Evolutionary conservation across 1,284 basidiomycete species (phyloP).

Genomic region (Ganoderma multipileum): DNA sequence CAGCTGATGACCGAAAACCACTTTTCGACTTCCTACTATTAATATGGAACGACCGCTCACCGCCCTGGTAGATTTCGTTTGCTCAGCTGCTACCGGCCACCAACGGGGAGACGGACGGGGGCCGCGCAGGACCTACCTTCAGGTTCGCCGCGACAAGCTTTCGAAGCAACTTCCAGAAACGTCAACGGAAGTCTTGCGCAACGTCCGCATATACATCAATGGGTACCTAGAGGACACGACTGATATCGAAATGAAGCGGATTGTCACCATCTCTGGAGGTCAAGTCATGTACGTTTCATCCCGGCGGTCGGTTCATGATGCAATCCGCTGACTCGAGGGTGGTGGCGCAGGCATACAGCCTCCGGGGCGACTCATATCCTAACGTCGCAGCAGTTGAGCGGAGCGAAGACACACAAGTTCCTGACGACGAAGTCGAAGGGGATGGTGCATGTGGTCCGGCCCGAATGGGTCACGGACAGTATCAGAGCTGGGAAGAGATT

Average conservation of each 20-base stretch:
- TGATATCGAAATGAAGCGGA: constrained; percentile 75
- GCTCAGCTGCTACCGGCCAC: constrained; percentile 69
- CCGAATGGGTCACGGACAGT: constrained; percentile 77
- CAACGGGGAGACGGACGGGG: constrained; percentile 65
- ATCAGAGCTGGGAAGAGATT: constrained; percentile 60
- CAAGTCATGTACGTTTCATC: constrained; percentile 48
- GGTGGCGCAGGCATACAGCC: constrained; percentile 49
- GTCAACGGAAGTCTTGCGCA: constrained; percentile 44
- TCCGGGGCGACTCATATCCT: constrained; percentile 75
- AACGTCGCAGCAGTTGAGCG: constrained; percentile 71
- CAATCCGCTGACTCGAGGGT: neutral
- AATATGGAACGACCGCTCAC: constrained; percentile 13
- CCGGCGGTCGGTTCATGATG: neutral
- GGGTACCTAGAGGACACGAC: constrained; percentile 73
- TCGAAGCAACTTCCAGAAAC: constrained; percentile 47
- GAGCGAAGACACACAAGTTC: constrained; percentile 67
- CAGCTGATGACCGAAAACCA: neutral
- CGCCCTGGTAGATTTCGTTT: constrained; percentile 54
- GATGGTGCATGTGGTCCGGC: constrained; percentile 64
- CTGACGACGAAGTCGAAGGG: constrained; percentile 55
- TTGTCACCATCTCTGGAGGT: constrained; percentile 65
- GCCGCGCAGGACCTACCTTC: constrained; percentile 46
- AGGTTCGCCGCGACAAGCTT: constrained; percentile 59
- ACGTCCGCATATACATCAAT: constrained; percentile 63
- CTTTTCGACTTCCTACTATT: neutral